Evolutionary conservation across 2,329 filamentous ascomycete genomes (phyloP), one percentile per base, ranked within the genome.

Genomic region (Aspergillus tubingensis): DNA sequence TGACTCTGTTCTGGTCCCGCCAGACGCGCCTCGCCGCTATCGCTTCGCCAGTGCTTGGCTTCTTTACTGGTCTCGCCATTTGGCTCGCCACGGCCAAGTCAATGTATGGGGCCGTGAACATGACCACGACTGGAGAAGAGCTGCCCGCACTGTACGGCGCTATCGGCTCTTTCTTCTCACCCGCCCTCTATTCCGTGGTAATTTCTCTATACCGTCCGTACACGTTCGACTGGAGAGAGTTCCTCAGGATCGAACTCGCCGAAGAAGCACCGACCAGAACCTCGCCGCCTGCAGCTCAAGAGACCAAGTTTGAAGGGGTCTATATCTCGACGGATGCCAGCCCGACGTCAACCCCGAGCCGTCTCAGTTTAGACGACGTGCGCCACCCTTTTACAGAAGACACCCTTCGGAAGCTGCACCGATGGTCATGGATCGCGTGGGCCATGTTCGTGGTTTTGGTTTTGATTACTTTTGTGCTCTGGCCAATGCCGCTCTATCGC

Each of bases 401-500:
- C 5, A 79, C 76, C 0, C 59, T 80, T 1, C 65, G 59, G 25
- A 67, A 77, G 15, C 62, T 80, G 0, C 59, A 70, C 5, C 67
- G 68, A 2, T 80, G 79, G 79, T 71, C 74, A 17, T 72, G 70
- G 3, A 77, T 80, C 57, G 78, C 80, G 0, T 76, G 76, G 67
- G 62, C 72, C 1, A 75, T 77, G 17, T 80, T 78, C 51, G 66
- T 79, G 1, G 68, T 77, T 36, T 74, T 81, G 51, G 74, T 83
- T 1, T 65, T 82, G 7, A 68, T 80, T 8, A 83, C 81, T 0
- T 77, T 82, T 25, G 65, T 84, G 10, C 63, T 76, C 0, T 83
- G 81, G 82, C 81, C 81, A 0, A 72, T 84, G 69, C 81, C 81
- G 21, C 71, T 83, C 5, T 83, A 83, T 62, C 76, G 81, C 0